A percentile compares a stretch with the other conserved stretches of the same genome.
phyloP scores from a whole-genome alignment of 345 rosid genomes.

The Noccaea caerulescens region DNA sequence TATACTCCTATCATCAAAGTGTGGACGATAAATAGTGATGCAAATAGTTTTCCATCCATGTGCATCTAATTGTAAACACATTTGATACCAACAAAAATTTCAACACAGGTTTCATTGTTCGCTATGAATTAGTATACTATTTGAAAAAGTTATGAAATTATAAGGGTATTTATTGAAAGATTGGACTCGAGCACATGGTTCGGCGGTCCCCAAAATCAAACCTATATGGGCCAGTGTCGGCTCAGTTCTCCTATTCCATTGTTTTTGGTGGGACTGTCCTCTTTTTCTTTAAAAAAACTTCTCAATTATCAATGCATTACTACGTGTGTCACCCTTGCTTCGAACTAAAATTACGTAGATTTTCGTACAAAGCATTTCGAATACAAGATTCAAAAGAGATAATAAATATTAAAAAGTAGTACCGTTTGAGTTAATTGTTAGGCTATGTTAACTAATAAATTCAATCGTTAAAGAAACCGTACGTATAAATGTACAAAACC shows the following conservation, averaged over 20 bases:
- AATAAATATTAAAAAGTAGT: not conserved
- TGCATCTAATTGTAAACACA: slow-evolving; percentile 36
- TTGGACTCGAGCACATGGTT: slow-evolving; percentile 40
- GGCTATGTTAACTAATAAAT: not conserved
- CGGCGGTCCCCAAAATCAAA: slow-evolving; percentile 42
- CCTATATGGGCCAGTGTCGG: slow-evolving; percentile 38
- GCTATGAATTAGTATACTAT: not conserved
- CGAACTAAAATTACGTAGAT: slow-evolving; percentile 7
- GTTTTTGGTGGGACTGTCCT: slow-evolving; percentile 26
- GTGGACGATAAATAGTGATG: slow-evolving; percentile 30
- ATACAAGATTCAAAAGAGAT: not conserved
- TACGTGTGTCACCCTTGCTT: not conserved
- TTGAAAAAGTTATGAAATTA: not conserved
- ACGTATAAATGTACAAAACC: slow-evolving; percentile 10
- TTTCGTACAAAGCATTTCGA: slow-evolving; percentile 5
- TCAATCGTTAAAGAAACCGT: slow-evolving; percentile 1
- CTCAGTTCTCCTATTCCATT: slow-evolving; percentile 27
- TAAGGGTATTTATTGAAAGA: slow-evolving; percentile 20
- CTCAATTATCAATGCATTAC: not conserved
- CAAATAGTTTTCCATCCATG: slow-evolving; percentile 23
- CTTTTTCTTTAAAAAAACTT: not conserved
- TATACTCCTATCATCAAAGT: not conserved
- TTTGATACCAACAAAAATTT: slow-evolving; percentile 33
- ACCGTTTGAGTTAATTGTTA: not conserved
- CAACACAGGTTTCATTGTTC: not conserved